phyloP scores from a whole-genome alignment of 495 filamentous ascomycete genomes.

The Neurospora hispaniola region DNA sequence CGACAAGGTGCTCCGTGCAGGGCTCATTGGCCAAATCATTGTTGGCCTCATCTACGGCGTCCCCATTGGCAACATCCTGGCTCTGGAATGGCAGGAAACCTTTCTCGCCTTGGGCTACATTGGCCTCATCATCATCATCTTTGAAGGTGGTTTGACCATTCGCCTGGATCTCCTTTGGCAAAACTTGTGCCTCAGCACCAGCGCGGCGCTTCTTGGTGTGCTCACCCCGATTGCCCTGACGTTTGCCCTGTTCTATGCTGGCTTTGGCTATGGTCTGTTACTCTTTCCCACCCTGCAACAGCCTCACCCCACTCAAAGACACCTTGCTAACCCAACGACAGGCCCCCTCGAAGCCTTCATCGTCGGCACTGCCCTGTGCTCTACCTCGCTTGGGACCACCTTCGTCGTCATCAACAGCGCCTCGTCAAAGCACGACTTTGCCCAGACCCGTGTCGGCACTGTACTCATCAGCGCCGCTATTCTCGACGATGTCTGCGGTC shows the following conservation, averaged over 20 bases:
- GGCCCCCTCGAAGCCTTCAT: constrained; percentile 56
- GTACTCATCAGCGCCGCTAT: constrained; percentile 66
- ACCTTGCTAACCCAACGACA: too few relatives aligned
- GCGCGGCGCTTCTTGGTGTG: constrained; percentile 56
- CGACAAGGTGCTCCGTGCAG: constrained; percentile 56
- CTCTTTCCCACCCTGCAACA: too few relatives aligned
- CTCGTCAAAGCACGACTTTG: constrained; percentile 33
- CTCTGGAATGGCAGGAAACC: constrained; percentile 43
- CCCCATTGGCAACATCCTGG: constrained; percentile 37
- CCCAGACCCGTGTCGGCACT: constrained; percentile 52
- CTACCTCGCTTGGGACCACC: constrained; percentile 69
- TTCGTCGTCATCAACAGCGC: constrained; percentile 56
- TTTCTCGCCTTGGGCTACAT: constrained; percentile 67
- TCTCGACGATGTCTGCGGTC: constrained; percentile 72
- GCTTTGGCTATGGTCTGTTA: constrained; percentile 13
- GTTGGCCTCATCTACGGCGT: constrained; percentile 61
- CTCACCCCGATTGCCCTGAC: constrained; percentile 55
- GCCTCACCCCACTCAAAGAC: too few relatives aligned
- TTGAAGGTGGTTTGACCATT: constrained; percentile 63
- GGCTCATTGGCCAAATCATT: constrained; percentile 64
- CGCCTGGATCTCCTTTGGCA: constrained; percentile 45
- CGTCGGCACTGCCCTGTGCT: constrained; percentile 65
- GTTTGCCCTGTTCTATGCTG: constrained; percentile 41
- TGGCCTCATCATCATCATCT: constrained; percentile 64
- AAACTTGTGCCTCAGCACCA: constrained; percentile 48